Base-by-base conservation (phyloP, 768 basidiomycete genomes). In the Mycena epipterygia region DNA sequence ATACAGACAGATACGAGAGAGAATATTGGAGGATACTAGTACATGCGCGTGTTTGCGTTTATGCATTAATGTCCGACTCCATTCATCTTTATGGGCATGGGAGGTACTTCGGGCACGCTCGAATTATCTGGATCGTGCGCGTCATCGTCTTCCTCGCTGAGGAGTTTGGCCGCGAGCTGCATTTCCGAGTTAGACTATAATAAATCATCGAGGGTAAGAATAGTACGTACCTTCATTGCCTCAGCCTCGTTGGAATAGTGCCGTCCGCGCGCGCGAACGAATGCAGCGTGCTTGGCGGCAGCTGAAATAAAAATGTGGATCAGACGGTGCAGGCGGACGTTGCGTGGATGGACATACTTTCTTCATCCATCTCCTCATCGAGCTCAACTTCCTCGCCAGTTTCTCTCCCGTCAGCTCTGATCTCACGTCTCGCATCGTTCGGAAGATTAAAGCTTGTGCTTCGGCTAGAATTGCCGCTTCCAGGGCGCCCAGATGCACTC, bases 181-280 rank as follows among this genome's bases (percentile, higher is more conserved):
- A 42, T 53, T 74, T 67, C 67, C 33, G 30, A 41, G 67, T 70
- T 65, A 62, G 51, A 32, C 30, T 57, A 44, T n/a, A 59, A 67
- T 64, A n/a, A 9, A 27, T n/a, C 41, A 16, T 27, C 25, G 39
- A 57, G 25, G 5, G 21, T 30, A 55, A 71, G 23, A 49, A 56
- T 23, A 56, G 55, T n/a, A n/a, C 80, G 52, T 80, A 92, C 94
- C 90, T 95, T 95, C 95, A 96, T 95, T 21, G 94, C 95, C 78
- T 95, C 93, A 1, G 93, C 95, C 78, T 96, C 95, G 58, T 96
- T 95, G 7, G 94, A 95, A 75, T 96, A 96, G 76, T 96, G 95
- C 64, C 93, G 86, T 62, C 92, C 93, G 27, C 95, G 88, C 27
- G 94, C 94, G 73, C 89, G 88, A 35, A 95, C 85, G 75, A 96